These are phyloP conservation scores for Neocucurbitaria cava DNA, from an alignment of 2,329 filamentous ascomycete species.

Conservation along the genomic window DNA sequence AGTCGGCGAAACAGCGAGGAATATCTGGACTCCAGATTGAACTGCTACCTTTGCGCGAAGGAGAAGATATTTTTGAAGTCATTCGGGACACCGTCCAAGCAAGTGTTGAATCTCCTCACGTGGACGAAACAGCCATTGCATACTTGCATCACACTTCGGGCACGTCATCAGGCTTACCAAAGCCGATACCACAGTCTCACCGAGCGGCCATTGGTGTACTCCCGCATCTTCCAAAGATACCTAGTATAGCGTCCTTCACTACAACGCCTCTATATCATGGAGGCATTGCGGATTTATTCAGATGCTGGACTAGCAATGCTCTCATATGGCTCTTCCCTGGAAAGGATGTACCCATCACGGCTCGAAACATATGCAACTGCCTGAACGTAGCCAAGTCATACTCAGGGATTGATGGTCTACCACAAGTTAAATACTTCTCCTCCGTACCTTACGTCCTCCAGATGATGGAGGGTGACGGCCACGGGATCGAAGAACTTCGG, in stretches of 20 bases:
- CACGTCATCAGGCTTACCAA: slow-evolving; percentile 68
- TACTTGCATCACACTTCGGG: slow-evolving; percentile 71
- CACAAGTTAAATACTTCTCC: slow-evolving; percentile 64
- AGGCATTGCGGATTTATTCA: slow-evolving; percentile 67
- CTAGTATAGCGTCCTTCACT: slow-evolving; percentile 62
- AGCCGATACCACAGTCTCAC: slow-evolving; percentile 67
- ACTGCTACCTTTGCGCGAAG: slow-evolving; percentile 22
- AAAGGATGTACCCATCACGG: slow-evolving; percentile 63
- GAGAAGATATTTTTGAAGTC: slow-evolving; percentile 31
- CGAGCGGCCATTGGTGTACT: slow-evolving; percentile 62
- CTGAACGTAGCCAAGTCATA: slow-evolving; percentile 49
- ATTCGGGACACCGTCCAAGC: slow-evolving; percentile 16
- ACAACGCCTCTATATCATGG: slow-evolving; percentile 72
- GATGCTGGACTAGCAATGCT: slow-evolving; percentile 66
- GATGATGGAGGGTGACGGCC: slow-evolving; percentile 88
- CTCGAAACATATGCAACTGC: slow-evolving; percentile 59
- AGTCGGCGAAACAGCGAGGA: slow-evolving; percentile 18
- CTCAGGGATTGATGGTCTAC: slow-evolving; percentile 21
- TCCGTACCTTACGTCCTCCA: slow-evolving; percentile 83
- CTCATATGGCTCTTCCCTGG: slow-evolving; percentile 70
- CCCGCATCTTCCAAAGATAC: slow-evolving; percentile 52
- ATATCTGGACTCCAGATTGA: slow-evolving; percentile 8
- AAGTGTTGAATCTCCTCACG: slow-evolving; percentile 11
- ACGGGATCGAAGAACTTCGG: slow-evolving; percentile 72
- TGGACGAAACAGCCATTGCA: slow-evolving; percentile 53